Evolutionary conservation across 495 filamentous ascomycete species (phyloP), one percentile per base, ranked within the genome.

Genomic region (Penicillium coffeae): DNA sequence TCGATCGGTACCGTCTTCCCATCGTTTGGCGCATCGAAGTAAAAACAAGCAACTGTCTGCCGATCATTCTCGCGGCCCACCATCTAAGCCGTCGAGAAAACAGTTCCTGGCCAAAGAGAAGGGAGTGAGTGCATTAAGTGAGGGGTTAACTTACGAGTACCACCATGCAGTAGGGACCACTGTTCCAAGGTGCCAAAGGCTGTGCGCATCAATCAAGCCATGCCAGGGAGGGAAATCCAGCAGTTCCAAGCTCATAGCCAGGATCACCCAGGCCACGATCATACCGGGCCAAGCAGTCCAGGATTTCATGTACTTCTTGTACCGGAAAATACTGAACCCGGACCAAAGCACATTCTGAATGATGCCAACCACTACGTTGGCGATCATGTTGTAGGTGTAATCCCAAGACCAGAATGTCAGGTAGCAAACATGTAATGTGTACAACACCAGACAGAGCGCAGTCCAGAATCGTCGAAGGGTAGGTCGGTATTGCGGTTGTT

Each of bases 341-440:
- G 78, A 88, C 93, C 93, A 98, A 45, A 98, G 60, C 4, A 83
- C 36, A 52, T 97, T 96, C 62, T 88, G 85, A 21, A 94, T 63
- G 39, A 88, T 74, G 0, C 93, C 93, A 19, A 87, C 78, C 10
- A 79, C 83, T 20, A 98, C 88, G 57, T 96, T 97, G 14, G 90
- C 94, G 1, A 83, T 80, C 91, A 97, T 98, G 58, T 98, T 98
- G 70, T 98, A 98, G 2, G 83, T 84, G 61, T 98, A 98, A 62
- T 96, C 87, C 89, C 93, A 98, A 21, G 74, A 74, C 79, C 88
- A 85, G 51, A 89, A 80, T 56, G 80, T 88, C 38, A 98, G 77
- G 64, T 96, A 98, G 48, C 74, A 78, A 42, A 94, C 86, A 60
- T 98, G 93, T 21, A 78, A 69, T 12, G 73, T 70, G 66, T 93